phyloP scores from a whole-genome alignment of 2,329 filamentous ascomycete species.

The Clonostachys chloroleuca region DNA sequence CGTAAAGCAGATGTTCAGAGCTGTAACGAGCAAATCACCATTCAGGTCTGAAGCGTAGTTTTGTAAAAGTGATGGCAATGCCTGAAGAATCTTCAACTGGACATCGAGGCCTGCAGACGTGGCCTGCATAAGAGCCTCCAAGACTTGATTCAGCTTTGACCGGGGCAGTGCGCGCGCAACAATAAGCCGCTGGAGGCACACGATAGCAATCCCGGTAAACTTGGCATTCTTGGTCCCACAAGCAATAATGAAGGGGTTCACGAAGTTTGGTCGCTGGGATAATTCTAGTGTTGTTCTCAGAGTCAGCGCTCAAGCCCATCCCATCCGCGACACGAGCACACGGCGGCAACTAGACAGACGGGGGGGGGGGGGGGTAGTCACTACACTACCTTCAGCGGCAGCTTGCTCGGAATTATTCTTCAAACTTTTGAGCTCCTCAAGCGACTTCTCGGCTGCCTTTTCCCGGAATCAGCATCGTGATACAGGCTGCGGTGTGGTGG shows the following conservation, averaged over 20 bases:
- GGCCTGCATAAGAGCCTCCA: slow-evolving; percentile 84
- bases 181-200: slow-evolving; percentile 85
- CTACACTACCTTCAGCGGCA: slow-evolving; percentile 25
- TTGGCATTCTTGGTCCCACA: slow-evolving; percentile 88
- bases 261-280: slow-evolving; percentile 74
- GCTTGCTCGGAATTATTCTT: slow-evolving; percentile 27
- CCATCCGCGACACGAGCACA: too few species aligned
- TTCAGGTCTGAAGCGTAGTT: slow-evolving; percentile 82
- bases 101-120: slow-evolving; percentile 80
- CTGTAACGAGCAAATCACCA: slow-evolving; percentile 74
- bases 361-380: not conserved
- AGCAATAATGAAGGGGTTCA: slow-evolving; percentile 90
- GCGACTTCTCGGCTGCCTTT: slow-evolving; percentile 86
- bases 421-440: slow-evolving; percentile 73
- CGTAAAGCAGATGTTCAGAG: slow-evolving; percentile 86
- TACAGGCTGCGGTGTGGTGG: not conserved
- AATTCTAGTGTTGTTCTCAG: slow-evolving; percentile 57
- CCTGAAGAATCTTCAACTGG: slow-evolving; percentile 93
- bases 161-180: slow-evolving; percentile 76
- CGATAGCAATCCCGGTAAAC: slow-evolving; percentile 81
- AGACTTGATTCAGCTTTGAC: slow-evolving; percentile 75
- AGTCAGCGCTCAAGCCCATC: too few species aligned
- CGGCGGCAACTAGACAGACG: slow-evolving; percentile 1
- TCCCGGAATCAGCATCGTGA: not conserved
- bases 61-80: slow-evolving; percentile 81